Evolutionary conservation across 73 alveolate genomes (phyloP).

Genomic region (Urostyla sp.): DNA sequence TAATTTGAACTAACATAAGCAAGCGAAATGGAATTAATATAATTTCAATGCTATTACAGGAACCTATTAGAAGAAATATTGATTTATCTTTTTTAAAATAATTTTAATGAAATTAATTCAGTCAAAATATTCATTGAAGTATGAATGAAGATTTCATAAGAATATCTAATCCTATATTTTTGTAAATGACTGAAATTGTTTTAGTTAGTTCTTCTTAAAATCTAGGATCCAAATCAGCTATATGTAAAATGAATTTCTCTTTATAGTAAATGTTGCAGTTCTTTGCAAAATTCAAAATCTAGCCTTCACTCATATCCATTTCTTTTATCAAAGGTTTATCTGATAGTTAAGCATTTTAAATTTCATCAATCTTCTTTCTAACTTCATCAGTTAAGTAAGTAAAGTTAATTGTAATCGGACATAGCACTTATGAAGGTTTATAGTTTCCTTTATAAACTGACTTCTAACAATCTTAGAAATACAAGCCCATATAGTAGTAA

Average conservation of each 20-base stretch:
- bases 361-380: neutral
- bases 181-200: neutral
- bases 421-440: conserved; percentile 87
- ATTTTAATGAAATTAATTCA: too few species aligned
- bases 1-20: too few species aligned
- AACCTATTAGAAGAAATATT: too few species aligned
- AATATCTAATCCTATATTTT: conserved; percentile 10
- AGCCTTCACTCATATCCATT: neutral
- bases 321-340: conserved; percentile 31
- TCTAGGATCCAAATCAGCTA: neutral
- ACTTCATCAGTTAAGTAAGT: conserved; percentile 72
- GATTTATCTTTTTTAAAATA: too few species aligned
- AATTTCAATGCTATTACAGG: too few species aligned
- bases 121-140: neutral
- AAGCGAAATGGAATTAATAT: too few species aligned
- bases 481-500: conserved; percentile 89
- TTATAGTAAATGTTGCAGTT: conserved; percentile 10
- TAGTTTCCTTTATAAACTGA: conserved; percentile 87
- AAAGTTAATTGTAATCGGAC: conserved; percentile 84
- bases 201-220: neutral
- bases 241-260: neutral
- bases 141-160: conserved; percentile 13
- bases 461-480: conserved; percentile 81
- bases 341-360: neutral
- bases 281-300: neutral